phyloP scores from a whole-genome alignment of 768 basidiomycete genomes.

The Mycena amicta region DNA sequence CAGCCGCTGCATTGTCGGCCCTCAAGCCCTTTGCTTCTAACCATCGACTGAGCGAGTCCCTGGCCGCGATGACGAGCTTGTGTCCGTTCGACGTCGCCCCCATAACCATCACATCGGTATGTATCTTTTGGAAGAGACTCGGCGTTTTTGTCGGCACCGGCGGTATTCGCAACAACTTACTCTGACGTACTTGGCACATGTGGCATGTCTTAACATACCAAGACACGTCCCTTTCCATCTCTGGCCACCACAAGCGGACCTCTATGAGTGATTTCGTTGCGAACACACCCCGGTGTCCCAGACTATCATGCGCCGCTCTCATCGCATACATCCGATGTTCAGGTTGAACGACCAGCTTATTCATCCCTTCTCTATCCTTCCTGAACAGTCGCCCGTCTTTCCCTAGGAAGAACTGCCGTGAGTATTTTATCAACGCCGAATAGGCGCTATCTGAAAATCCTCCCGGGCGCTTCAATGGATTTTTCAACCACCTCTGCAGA shows the following conservation, averaged over 20 bases:
- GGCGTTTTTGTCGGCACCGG: constrained; percentile 24
- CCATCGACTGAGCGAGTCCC: constrained; percentile 22
- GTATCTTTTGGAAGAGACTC: constrained; percentile 27
- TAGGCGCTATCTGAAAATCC: constrained; percentile 7
- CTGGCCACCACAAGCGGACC: constrained; percentile 34
- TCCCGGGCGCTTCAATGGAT: neutral
- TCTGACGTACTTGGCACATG: constrained; percentile 26
- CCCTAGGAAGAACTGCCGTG: constrained; percentile 22
- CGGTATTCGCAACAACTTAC: constrained; percentile 12
- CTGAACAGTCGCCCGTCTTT: constrained; percentile 21
- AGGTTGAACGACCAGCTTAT: constrained; percentile 25
- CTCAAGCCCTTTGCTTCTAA: constrained; percentile 26
- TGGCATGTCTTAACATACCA: constrained; percentile 31
- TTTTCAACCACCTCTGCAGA: neutral
- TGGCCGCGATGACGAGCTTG: constrained; percentile 28
- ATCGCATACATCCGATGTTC: constrained; percentile 26
- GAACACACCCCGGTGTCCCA: constrained; percentile 30
- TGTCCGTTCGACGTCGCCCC: constrained; percentile 10
- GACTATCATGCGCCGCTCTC: constrained; percentile 22
- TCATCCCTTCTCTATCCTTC: neutral
- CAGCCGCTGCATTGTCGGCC: constrained; percentile 21
- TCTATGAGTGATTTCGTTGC: constrained; percentile 18
- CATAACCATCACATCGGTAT: constrained; percentile 30
- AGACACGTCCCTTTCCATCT: constrained; percentile 25
- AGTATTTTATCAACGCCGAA: neutral